Evolutionary conservation across 345 rosid genomes (phyloP), one percentile per base, ranked within the genome.

Genomic region (Eucalyptus curtisii): DNA sequence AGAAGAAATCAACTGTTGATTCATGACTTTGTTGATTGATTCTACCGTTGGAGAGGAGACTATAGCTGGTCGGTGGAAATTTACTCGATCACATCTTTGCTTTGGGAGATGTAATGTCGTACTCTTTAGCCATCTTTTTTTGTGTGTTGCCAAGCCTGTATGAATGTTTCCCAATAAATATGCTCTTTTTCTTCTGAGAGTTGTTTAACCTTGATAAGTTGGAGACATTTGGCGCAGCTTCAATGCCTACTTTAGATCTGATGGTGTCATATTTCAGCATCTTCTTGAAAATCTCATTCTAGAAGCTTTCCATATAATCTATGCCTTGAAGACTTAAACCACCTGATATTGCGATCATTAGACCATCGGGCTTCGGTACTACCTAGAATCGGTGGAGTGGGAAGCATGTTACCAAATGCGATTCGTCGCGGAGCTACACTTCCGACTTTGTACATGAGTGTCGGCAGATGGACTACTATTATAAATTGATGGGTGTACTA

Each of bases 1-100:
- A 95, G 96, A 96, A 98, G 93, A 94, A 95, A 93, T 88, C 97
- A 49, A 49, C 91, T 53, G 94, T 87, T 53, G 96, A 95, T 82
- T 92, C 94, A 87, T 93, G 84, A 76, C 27, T 76, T 76, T 76
- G 84, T 76, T 76, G 84, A 76, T 76, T 76, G 84, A 91, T 92
- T 88, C 84, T 76, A 30, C 84, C 47, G 30, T 76, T 76, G 84
- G 84, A 76, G 30, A 76, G 47, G 84, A 40, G 47, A 76, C 84
- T 76, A 76, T 76, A 12, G 47, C 47, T 76, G 84, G 84, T 37
- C 47, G 14, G 84, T 76, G 84, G 84, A 40, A 76, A 76, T 76
- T 76, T 76, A 76, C 47, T 76, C 44, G 2, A 76, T 76, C 47
- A 3, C 14, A 76, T 76, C 84, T 40, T 76, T 76, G 84, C 47